A percentile compares a stretch with the other conserved stretches of the same genome.
These are phyloP conservation scores for Apodospora peruviana DNA, from an alignment of 495 filamentous ascomycete genomes.

Conservation along the genomic window DNA sequence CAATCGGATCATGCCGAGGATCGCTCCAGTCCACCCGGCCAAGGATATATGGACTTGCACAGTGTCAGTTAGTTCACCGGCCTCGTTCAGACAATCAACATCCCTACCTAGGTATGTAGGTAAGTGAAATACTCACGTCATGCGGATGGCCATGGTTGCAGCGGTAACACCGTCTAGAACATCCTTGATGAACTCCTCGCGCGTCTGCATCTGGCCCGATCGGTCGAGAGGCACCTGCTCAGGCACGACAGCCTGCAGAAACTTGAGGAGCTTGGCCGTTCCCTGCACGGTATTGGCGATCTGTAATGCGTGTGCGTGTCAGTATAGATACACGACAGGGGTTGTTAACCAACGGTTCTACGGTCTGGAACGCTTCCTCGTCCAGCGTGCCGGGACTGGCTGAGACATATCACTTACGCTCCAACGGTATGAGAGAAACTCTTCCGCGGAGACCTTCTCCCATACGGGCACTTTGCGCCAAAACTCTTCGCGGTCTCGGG, in stretches of 20 bases:
- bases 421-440: constrained; percentile 45
- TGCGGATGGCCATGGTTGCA: constrained; percentile 51
- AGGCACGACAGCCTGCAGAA: constrained; percentile 42
- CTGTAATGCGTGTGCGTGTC: constrained; percentile 12
- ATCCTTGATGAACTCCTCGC: constrained; percentile 47
- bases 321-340: background rate
- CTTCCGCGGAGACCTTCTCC: constrained; percentile 33
- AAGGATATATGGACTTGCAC: constrained; percentile 47
- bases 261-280: constrained; percentile 30
- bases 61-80: constrained; percentile 16
- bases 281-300: constrained; percentile 36
- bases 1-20: constrained; percentile 50
- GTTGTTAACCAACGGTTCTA: background rate
- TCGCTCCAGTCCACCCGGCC: constrained; percentile 49
- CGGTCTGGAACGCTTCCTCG: too few species aligned
- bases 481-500: constrained; percentile 22
- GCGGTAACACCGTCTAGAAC: constrained; percentile 39
- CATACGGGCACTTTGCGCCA: constrained; percentile 42
- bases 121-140: constrained; percentile 33
- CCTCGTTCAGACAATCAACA: too few species aligned
- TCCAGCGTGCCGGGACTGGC: too few species aligned
- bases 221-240: constrained; percentile 33
- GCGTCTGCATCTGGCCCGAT: constrained; percentile 29
- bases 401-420: constrained; percentile 32
- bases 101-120: too few species aligned